Evolutionary conservation across 2,329 filamentous ascomycete genomes (phyloP), one percentile per base, ranked within the genome.

Genomic region (Xylariaceae sp.): DNA sequence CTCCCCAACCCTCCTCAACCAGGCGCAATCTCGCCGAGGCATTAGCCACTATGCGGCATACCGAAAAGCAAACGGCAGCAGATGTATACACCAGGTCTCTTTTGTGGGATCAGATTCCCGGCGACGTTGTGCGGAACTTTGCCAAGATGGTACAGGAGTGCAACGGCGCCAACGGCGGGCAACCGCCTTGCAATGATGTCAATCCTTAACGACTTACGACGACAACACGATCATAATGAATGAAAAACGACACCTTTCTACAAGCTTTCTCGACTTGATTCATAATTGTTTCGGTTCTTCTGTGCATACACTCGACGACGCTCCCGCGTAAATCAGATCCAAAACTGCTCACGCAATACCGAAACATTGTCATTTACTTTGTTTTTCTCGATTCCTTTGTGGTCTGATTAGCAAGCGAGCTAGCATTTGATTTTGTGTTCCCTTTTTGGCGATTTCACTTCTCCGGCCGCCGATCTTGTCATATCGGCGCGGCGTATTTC

Each of bases 31-130:
- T 94, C 40, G 89, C 88, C 37, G 88, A 96, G 63, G 87, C 91
- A 6, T 82, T 97, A 40, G 85, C 88, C 44, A 86, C 84, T 39
- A 91, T 96, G 85, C 86, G 91, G 63, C 83, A 81, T 64, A 79
- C 80, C 66, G 83, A 80, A 67, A 91, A 91, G 73, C 83, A 88
- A 63, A 83, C 83, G 45, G 88, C 87, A 41, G 89, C 92, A 52
- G 92, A 97, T 66, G 90, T 97, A 35, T 96, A 96, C 76, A 95
- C 92, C 27, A 84, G 93, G 53, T 96, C 91, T 58, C 81, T 97
- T 57, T 85, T 97, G 53, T 96, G 91, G 91, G 92, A 97, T 68
- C 90, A 92, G 73, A 92, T 97, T 64, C 92, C 94, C 11, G 83
- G 85, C 64, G 92, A 97, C 61, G 92, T 97, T 42, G 91, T 99